These are phyloP conservation scores for Cymodocea nodosa DNA, from an alignment of 116 monocot genomes.

Conservation along the genomic window DNA sequence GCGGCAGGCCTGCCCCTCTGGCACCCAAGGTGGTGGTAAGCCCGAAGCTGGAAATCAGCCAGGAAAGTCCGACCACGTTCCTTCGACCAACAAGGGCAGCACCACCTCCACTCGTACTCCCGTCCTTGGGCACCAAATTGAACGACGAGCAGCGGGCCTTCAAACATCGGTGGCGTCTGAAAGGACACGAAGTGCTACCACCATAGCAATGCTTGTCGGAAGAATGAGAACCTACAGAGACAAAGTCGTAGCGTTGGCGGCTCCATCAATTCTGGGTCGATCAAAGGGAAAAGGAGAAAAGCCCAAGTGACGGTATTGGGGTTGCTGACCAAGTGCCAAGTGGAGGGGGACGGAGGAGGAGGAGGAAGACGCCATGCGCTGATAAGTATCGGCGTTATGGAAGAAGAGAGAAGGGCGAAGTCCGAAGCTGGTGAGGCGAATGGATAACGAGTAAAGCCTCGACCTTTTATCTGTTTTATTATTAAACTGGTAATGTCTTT, in stretches of 20 bases:
- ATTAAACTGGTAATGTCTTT: too few relatives aligned
- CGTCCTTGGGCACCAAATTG: neutral
- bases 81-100: slow-evolving; percentile 26
- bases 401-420: too few relatives aligned
- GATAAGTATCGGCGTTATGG: too few relatives aligned
- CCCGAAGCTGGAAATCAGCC: slow-evolving; percentile 19
- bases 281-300: too few relatives aligned
- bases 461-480: too few relatives aligned
- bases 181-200: neutral
- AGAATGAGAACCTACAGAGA: neutral
- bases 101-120: neutral
- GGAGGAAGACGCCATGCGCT: too few relatives aligned
- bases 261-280: neutral
- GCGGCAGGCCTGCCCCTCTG: slow-evolving; percentile 60
- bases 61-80: slow-evolving; percentile 24
- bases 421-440: too few relatives aligned
- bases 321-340: too few relatives aligned
- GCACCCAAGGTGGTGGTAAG: slow-evolving; percentile 8
- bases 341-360: too few relatives aligned
- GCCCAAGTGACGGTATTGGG: too few relatives aligned
- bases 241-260: neutral
- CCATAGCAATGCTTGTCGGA: neutral
- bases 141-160: slow-evolving; percentile 9
- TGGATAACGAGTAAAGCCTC: too few relatives aligned
- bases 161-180: neutral